phyloP scores from a whole-genome alignment of 805 yeast genomes.

The Monosporozyma solicola region DNA sequence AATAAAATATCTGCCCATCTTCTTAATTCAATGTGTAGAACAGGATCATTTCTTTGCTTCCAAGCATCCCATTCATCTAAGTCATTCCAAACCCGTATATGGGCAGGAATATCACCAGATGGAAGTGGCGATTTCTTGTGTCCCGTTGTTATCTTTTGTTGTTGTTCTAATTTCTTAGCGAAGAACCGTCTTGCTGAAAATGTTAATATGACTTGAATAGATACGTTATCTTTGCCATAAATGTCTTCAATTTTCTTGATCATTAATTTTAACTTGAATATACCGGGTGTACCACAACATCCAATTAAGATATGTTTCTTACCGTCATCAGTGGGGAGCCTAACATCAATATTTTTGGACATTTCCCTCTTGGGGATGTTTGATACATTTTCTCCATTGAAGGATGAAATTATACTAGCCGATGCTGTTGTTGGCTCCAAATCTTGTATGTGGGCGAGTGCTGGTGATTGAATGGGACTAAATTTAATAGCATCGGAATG shows the following conservation, averaged over 20 bases:
- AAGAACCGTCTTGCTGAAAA: slow-evolving; percentile 74
- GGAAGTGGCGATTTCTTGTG: slow-evolving; percentile 33
- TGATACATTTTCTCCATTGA: background rate
- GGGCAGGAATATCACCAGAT: slow-evolving; percentile 45
- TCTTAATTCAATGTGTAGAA: slow-evolving; percentile 85
- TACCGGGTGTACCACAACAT: slow-evolving; percentile 83
- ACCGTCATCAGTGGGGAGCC: slow-evolving; percentile 73
- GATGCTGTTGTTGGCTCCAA: background rate
- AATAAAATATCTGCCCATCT: slow-evolving; percentile 94
- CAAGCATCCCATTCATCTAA: slow-evolving; percentile 92
- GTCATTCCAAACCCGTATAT: slow-evolving; percentile 85
- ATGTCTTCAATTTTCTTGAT: slow-evolving; percentile 74
- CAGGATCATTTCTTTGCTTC: slow-evolving; percentile 78
- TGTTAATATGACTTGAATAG: slow-evolving; percentile 82
- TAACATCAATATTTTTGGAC: slow-evolving; percentile 46
- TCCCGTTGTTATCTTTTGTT: background rate
- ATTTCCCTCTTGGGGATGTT: slow-evolving; percentile 32
- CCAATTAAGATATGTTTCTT: slow-evolving; percentile 80
- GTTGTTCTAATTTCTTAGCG: slow-evolving; percentile 4
- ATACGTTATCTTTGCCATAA: slow-evolving; percentile 62
- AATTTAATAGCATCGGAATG: background rate
- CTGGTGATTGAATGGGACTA: background rate
- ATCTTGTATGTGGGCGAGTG: background rate
- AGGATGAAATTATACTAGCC: background rate
- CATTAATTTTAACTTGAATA: slow-evolving; percentile 68